A percentile compares a stretch with the other conserved stretches of the same genome.
phyloP scores from a whole-genome alignment of 2,329 filamentous ascomycete species.

The Phaeophleospora eucalypticola region DNA sequence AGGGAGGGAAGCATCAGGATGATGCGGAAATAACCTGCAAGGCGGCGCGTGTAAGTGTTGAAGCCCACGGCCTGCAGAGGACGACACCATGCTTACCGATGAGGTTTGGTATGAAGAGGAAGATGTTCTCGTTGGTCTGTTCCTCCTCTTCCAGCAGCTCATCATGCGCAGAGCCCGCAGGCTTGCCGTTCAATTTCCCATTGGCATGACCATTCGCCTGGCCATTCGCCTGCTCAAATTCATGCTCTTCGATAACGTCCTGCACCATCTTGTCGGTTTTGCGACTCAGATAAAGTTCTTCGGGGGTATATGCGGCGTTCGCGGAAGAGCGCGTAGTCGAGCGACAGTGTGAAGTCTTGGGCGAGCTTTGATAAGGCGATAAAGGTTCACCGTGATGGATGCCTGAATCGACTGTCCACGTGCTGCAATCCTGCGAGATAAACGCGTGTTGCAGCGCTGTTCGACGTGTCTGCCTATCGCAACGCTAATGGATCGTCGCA shows the following conservation, averaged over 20 bases:
- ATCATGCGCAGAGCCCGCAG: constrained; percentile 6
- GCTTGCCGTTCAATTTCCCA: constrained; percentile 23
- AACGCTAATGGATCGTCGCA: neutral
- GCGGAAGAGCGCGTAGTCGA: neutral
- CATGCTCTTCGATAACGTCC: constrained; percentile 20
- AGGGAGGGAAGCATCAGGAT: constrained; percentile 75
- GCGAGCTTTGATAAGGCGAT: neutral
- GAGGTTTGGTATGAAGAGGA: constrained; percentile 51
- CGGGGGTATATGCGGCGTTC: neutral
- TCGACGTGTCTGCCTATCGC: neutral
- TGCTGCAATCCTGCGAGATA: no score
- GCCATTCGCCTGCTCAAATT: constrained; percentile 15
- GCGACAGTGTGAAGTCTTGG: neutral
- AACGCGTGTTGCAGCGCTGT: neutral
- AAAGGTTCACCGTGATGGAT: neutral
- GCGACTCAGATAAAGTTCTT: neutral
- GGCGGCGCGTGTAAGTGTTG: constrained; percentile 3
- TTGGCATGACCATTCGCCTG: constrained; percentile 20
- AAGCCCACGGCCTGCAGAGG: constrained; percentile 1
- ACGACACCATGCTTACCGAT: constrained; percentile 40
- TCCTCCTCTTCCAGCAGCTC: constrained; percentile 13
- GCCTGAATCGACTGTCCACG: neutral
- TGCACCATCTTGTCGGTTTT: constrained; percentile 17
- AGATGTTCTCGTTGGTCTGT: constrained; percentile 49
- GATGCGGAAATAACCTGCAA: constrained; percentile 47